phyloP scores from a whole-genome alignment of 306 rosid genomes.

The Leucaena leucocephala region DNA sequence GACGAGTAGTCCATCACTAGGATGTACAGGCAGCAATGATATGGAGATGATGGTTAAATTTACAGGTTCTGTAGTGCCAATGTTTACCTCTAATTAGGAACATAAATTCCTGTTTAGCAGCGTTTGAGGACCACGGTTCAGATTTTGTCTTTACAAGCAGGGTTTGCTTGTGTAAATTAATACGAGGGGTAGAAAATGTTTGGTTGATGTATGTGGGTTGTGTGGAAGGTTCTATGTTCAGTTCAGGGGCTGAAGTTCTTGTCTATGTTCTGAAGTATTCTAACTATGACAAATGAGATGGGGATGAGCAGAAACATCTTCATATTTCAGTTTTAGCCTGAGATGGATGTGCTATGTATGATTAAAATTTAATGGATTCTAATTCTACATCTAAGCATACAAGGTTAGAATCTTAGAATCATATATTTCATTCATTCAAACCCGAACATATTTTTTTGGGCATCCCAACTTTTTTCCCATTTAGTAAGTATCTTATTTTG shows the following conservation, averaged over 20 bases:
- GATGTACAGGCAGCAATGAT: slow-evolving; percentile 42
- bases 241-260: slow-evolving; percentile 82
- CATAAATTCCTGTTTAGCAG: slow-evolving; percentile 21
- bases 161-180: slow-evolving; percentile 61
- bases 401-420: neutral
- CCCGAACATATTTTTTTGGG: neutral
- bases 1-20: slow-evolving; percentile 48
- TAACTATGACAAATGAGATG: slow-evolving; percentile 40
- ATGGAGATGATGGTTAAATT: slow-evolving; percentile 54
- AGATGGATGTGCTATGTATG: slow-evolving; percentile 37
- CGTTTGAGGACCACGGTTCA: slow-evolving; percentile 41
- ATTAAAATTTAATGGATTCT: slow-evolving; percentile 38
- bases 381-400: neutral
- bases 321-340: slow-evolving; percentile 26
- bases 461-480: neutral
- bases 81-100: slow-evolving; percentile 49
- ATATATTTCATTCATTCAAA: neutral
- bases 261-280: slow-evolving; percentile 34
- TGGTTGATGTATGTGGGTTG: slow-evolving; percentile 52
- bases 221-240: slow-evolving; percentile 55
- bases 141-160: slow-evolving; percentile 47
- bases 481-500: too few relatives aligned
- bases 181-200: slow-evolving; percentile 46
- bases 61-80: slow-evolving; percentile 33
- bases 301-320: slow-evolving; percentile 36